Base-by-base conservation (phyloP, 1,284 basidiomycete species). In the Tylopilus orsonianus region DNA sequence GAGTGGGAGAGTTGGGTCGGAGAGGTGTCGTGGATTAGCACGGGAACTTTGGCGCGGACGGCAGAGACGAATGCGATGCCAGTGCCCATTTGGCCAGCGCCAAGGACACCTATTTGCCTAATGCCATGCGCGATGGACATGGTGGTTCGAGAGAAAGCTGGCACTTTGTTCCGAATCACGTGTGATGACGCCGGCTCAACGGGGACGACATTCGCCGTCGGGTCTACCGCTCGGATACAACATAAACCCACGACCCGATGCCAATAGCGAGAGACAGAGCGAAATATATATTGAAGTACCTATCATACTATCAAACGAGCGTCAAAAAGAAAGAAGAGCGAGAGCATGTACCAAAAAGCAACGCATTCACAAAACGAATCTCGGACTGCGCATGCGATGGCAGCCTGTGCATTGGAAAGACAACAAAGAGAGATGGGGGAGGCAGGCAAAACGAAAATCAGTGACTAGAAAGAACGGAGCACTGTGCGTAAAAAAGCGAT, bases 21-120 rank as follows among this genome's bases (percentile, higher is more conserved):
- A 10, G 81, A 85, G 35, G 72, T 72, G 74, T 93, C 90, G 57
- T 88, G 78, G 18, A 93, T 67, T 18, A 88, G 69, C 2, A 93
- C 89, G 4, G 87, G 81, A 8, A 90, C 82, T 59, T 83, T 83
- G 36, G 90, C 90, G 32, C 82, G 78, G 14, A 92, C 73, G 41
- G 91, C 87, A 7, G 92, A 80, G 30, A 95, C 90, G 44, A 90
- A 80, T 33, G 92, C 90, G 48, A 96, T 95, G 2, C 93, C 93
- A 1, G 83, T 80, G 53, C 87, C 91, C 90, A 92, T 92, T 64
- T 93, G 90, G 41, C 90, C 90, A n/a, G 87, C 83, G 39, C 89
- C 88, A 24, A 90, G 73, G 51, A 90, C 80, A 16, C 85, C 88
- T 0, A 90, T 68, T 7, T 73, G 80, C 44, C 76, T 78, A 48